phyloP scores from a whole-genome alignment of 306 rosid species.

The Malus sylvestris region DNA sequence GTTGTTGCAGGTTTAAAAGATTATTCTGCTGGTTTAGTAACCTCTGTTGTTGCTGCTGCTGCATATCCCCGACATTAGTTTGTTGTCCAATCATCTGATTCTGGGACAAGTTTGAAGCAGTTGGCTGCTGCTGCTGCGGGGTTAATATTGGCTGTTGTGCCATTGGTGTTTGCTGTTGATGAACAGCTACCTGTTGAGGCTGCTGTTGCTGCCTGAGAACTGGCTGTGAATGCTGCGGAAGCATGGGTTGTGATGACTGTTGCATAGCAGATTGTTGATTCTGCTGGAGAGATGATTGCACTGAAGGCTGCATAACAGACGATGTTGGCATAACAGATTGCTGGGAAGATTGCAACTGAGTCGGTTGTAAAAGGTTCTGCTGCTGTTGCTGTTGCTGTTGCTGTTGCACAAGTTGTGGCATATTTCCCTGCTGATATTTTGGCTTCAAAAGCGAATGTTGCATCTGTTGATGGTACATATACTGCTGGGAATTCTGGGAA shows the following conservation, averaged over 20 bases:
- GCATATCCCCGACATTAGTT: constrained; percentile 69
- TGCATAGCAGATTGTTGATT: constrained; percentile 66
- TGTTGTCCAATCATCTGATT: constrained; percentile 58
- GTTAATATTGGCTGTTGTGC: constrained; percentile 52
- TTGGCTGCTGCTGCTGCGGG: constrained; percentile 58
- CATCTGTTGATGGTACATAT: constrained; percentile 54
- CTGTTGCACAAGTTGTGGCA: constrained; percentile 42
- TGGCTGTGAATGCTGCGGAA: constrained; percentile 74
- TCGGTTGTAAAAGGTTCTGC: constrained; percentile 62
- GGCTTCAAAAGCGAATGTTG: constrained; percentile 47
- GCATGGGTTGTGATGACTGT: constrained; percentile 61
- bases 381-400: constrained; percentile 65
- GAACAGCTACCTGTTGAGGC: constrained; percentile 50
- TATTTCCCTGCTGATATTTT: constrained; percentile 43
- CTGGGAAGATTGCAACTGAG: constrained; percentile 74
- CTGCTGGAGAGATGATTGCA: constrained; percentile 60
- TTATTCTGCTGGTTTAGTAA: constrained; percentile 66
- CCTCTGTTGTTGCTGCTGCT: constrained; percentile 65
- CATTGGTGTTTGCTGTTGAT: constrained; percentile 63
- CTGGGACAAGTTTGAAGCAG: constrained; percentile 58
- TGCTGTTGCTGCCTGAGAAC: constrained; percentile 78
- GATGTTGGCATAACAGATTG: constrained; percentile 71
- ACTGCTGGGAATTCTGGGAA: constrained; percentile 49
- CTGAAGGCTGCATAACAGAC: constrained; percentile 56
- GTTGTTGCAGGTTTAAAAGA: constrained; percentile 58